Conservation (phyloP, 2,329 filamentous ascomycete genomes). For the Blastomyces gilchristii region DNA sequence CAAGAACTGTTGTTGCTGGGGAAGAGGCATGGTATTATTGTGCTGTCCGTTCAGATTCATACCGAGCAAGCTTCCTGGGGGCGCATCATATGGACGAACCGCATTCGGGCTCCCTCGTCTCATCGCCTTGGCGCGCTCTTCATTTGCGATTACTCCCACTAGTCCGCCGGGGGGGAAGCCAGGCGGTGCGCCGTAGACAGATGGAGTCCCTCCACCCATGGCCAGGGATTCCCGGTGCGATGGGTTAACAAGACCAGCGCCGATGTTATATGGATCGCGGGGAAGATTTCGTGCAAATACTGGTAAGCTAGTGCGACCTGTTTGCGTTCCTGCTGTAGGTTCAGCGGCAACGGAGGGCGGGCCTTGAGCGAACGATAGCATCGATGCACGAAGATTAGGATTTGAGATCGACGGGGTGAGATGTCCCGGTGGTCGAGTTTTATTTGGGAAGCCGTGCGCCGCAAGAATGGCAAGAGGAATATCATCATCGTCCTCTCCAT, state of each 20-base stretch:
- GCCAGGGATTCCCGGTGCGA: constrained; percentile 64
- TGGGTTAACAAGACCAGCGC: constrained; percentile 63
- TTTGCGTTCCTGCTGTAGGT: constrained; percentile 24
- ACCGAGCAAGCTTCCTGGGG: constrained; percentile 23
- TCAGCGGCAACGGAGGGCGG: constrained; percentile 51
- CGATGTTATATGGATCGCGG: constrained; percentile 67
- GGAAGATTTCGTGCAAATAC: constrained; percentile 75
- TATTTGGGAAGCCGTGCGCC: constrained; percentile 78
- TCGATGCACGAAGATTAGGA: constrained; percentile 56
- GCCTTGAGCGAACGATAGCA: constrained; percentile 40
- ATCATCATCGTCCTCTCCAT: constrained; percentile 73
- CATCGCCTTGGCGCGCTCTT: constrained; percentile 69
- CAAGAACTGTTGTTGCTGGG: background rate
- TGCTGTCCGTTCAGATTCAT: constrained; percentile 9
- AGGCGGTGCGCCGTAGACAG: constrained; percentile 30
- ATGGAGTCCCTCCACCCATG: constrained; percentile 51
- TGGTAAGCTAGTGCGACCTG: constrained; percentile 50
- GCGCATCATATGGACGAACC: constrained; percentile 35
- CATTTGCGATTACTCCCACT: constrained; percentile 76
- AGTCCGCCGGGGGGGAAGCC: constrained; percentile 60
- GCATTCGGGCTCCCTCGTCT: constrained; percentile 67
- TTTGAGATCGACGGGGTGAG: constrained; percentile 57
- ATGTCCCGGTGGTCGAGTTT: constrained; percentile 61
- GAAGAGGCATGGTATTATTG: background rate
- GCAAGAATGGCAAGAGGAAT: constrained; percentile 76